A percentile compares a stretch with the other conserved stretches of the same genome.
Conservation (phyloP, 805 yeast species). For the Teunomyces panamensis region DNA sequence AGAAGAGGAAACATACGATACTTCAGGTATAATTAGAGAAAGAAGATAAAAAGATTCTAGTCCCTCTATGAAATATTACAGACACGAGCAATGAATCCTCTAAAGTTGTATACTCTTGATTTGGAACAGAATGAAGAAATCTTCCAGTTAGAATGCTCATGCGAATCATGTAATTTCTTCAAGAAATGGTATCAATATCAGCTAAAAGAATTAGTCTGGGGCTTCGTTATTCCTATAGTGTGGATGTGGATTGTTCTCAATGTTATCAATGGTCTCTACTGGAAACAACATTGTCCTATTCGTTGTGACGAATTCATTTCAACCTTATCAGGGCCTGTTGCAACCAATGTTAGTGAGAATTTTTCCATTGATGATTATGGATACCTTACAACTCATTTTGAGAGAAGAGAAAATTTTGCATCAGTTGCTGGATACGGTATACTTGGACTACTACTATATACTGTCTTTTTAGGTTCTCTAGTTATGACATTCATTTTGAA, state of each 20-base stretch:
- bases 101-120: not conserved
- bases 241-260: slow-evolving; percentile 15
- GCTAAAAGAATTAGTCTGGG: slow-evolving; percentile 11
- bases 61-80: not conserved
- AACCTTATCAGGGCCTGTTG: slow-evolving; percentile 5
- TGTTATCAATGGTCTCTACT: slow-evolving; percentile 6
- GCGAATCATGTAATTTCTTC: slow-evolving; percentile 5
- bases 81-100: not conserved
- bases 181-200: not conserved
- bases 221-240: slow-evolving; percentile 17
- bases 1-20: not conserved
- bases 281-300: slow-evolving; percentile 6
- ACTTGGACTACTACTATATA: not conserved
- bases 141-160: slow-evolving; percentile 3
- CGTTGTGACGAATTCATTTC: slow-evolving; percentile 10
- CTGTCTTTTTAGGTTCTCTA: not conserved
- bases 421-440: not conserved
- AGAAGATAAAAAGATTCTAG: not conserved
- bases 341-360: not conserved
- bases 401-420: not conserved
- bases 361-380: slow-evolving; percentile 17
- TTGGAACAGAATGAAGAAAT: not conserved
- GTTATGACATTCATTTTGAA: not conserved
- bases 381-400: slow-evolving; percentile 8
- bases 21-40: not conserved